Base-by-base conservation (phyloP, 257 asterid genomes). In the Cynanchum wilfordii region DNA sequence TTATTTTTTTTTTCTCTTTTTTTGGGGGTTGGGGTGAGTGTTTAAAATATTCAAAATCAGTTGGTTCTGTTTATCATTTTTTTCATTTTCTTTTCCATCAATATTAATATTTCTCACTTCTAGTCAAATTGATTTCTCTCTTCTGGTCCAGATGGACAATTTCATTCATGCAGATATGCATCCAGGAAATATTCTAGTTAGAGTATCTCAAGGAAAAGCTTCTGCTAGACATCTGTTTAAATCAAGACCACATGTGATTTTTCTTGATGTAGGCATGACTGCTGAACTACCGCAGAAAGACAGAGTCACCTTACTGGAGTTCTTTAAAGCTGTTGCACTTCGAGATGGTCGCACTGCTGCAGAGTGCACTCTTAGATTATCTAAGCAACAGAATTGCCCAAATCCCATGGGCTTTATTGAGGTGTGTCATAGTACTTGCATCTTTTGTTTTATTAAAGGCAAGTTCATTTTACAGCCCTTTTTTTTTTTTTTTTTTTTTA, bases 91-190 rank as follows among this genome's bases (percentile, higher is more conserved):
- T 69, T 70, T 51, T 38, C 54, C 11, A 19, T 72, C 60, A 27
- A 30, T 47, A 47, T 19, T 16, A 7, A 1, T 47, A 59, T 42
- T 57, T 33, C 22, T 24, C 17, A 16, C 62, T 24, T 70, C 4
- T 57, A 54, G 73, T 55, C 64, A 11, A 55, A 2, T 58, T 66
- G 30, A 29, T 71, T 76, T 73, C 62, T 55, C 58, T 29, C 20
- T 52, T 76, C 64, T 51, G 24, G 66, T 83, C 79, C 90, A 93
- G 98, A 94, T 87, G 42, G 97, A 93, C 80, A 90, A 90, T 82
- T 91, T 93, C 82, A 75, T 91, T 77, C 97, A 91, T 75, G 96
- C 97, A 24, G 98, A 93, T 87, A 90, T 93, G 98, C 97, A 93
- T 85, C 98, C 98, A 7, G 98, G 98, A 77, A 93, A 93, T 82